Conservation (phyloP, 805 yeast genomes). For the Metschnikowia cerradonensis region DNA sequence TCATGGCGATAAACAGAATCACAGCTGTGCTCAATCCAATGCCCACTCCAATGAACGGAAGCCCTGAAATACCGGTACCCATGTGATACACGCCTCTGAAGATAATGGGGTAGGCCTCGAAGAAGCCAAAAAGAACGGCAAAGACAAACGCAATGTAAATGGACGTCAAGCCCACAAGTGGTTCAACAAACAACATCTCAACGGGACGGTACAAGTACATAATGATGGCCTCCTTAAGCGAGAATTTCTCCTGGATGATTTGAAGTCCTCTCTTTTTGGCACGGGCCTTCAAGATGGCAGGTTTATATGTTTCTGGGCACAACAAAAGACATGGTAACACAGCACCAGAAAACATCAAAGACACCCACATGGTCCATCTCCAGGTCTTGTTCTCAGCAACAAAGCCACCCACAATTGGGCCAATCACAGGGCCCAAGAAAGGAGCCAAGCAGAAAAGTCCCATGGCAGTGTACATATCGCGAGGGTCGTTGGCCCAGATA, state of each 20-base stretch:
- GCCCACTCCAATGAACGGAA: constrained; percentile 70
- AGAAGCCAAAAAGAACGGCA: constrained; percentile 75
- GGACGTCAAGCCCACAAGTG: constrained; percentile 67
- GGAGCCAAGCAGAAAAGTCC: constrained; percentile 55
- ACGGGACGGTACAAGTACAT: constrained; percentile 59
- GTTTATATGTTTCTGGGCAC: constrained; percentile 17
- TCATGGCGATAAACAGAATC: constrained; percentile 45
- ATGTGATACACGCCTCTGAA: constrained; percentile 61
- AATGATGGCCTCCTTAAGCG: constrained; percentile 42
- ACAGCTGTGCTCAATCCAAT: constrained; percentile 61
- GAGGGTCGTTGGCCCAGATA: constrained; percentile 53
- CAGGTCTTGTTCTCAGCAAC: constrained; percentile 45
- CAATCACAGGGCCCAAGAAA: constrained; percentile 20
- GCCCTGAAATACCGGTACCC: constrained; percentile 59
- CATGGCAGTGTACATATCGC: constrained; percentile 69
- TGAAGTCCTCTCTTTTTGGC: constrained; percentile 52
- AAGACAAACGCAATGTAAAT: constrained; percentile 70
- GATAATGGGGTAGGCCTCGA: constrained; percentile 74
- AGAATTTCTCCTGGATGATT: constrained; percentile 32
- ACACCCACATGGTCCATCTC: constrained; percentile 21
- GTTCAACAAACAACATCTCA: constrained; percentile 67
- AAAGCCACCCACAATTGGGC: constrained; percentile 20
- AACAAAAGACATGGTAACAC: constrained; percentile 15
- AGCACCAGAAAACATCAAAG: constrained; percentile 18
- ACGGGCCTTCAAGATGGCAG: constrained; percentile 16